Evolutionary conservation across 768 basidiomycete species (phyloP).

Genomic region (Hydnum rufescens): DNA sequence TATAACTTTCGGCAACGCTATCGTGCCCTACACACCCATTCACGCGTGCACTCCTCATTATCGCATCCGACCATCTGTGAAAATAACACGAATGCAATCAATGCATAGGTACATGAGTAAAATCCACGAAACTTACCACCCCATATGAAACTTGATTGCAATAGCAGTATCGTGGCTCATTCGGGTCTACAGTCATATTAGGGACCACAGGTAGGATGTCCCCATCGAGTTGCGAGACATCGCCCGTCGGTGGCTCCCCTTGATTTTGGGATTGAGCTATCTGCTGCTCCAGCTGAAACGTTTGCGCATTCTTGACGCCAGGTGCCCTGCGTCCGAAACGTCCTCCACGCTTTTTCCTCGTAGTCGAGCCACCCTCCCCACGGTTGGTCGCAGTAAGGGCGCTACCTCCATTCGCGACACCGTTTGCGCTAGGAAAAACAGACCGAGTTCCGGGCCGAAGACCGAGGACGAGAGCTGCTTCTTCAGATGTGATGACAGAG

Average conservation of each 20-base stretch:
- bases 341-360: conserved; percentile 1
- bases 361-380: neutral
- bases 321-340: neutral
- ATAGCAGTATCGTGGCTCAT: conserved; percentile 17
- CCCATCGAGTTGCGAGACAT: neutral
- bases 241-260: neutral
- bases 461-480: conserved; percentile 33
- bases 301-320: neutral
- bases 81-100: neutral
- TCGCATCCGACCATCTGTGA: conserved; percentile 16
- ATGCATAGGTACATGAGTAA: neutral
- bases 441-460: conserved; percentile 30
- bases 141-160: conserved; percentile 16
- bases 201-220: neutral
- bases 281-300: neutral
- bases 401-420: neutral
- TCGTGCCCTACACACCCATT: conserved; percentile 14
- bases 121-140: conserved; percentile 6
- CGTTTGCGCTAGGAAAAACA: neutral
- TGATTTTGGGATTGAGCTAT: too few relatives aligned
- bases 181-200: conserved; percentile 11
- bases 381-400: neutral
- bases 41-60: conserved; percentile 13
- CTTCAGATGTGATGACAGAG: conserved; percentile 45
- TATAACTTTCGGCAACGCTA: neutral